Evolutionary conservation across 306 rosid species (phyloP).

Genomic region (Vicia sativa): DNA sequence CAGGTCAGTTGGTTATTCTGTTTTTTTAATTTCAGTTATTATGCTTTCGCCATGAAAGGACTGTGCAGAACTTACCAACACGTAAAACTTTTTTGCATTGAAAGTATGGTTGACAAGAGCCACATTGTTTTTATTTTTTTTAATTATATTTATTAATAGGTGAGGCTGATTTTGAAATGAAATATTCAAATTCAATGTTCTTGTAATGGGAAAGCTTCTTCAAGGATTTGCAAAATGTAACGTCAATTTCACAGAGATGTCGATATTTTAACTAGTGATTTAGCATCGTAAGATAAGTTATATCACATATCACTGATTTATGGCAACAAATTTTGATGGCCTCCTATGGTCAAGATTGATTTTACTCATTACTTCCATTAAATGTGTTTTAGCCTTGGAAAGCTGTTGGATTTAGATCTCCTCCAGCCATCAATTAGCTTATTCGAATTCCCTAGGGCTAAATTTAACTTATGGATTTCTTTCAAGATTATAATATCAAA

Average conservation of each 20-base stretch:
- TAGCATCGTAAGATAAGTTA: background rate
- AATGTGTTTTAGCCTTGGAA: slow-evolving; percentile 3
- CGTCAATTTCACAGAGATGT: background rate
- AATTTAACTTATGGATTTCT: slow-evolving; percentile 30
- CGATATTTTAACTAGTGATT: background rate
- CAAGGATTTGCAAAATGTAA: slow-evolving; percentile 12
- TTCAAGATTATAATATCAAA: slow-evolving; percentile 23
- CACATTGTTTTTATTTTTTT: background rate
- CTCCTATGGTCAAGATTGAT: background rate
- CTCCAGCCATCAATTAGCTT: slow-evolving; percentile 4
- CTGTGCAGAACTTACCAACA: background rate
- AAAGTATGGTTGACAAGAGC: background rate
- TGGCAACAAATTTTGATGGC: background rate
- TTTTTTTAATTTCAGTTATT: background rate
- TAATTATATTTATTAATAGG: too few species aligned
- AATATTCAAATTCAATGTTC: too few species aligned
- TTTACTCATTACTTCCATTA: background rate
- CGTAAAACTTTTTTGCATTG: slow-evolving; percentile 14
- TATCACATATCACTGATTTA: slow-evolving; percentile 16
- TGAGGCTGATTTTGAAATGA: too few species aligned
- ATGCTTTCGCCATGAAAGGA: background rate
- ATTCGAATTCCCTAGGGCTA: slow-evolving; percentile 5
- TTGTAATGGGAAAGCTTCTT: too few species aligned
- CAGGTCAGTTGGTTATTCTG: slow-evolving; percentile 17
- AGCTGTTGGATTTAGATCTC: slow-evolving; percentile 21